These are phyloP conservation scores for Aspergillus ochraceoroseus DNA, from an alignment of 2,329 filamentous ascomycete genomes.

Conservation along the genomic window DNA sequence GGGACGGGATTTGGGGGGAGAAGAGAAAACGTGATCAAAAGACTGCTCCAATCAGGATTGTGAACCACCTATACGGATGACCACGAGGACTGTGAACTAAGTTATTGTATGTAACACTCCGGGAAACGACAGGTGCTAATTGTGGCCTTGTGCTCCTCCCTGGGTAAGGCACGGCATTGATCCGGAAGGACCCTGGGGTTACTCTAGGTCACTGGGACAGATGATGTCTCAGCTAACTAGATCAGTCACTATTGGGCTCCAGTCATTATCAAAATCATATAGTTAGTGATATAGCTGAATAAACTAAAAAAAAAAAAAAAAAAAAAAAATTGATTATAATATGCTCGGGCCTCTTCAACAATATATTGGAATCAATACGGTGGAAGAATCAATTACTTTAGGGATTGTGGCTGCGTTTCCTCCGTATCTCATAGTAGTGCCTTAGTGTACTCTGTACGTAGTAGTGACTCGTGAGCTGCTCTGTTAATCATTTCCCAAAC, in stretches of 20 bases:
- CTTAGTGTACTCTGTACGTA: too few relatives aligned
- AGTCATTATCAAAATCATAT: too few relatives aligned
- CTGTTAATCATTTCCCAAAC: neutral
- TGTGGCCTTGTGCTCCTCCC: conserved; percentile 7
- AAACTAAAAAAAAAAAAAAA: too few relatives aligned
- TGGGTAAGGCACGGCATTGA: conserved; percentile 8
- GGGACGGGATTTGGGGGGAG: neutral
- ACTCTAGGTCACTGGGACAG: neutral
- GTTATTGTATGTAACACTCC: conserved; percentile 17
- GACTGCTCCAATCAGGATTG: conserved; percentile 16
- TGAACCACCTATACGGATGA: conserved; percentile 21
- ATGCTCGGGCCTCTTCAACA: neutral
- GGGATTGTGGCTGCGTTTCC: neutral
- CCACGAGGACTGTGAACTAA: conserved; percentile 20
- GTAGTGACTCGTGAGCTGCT: too few relatives aligned
- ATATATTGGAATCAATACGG: neutral
- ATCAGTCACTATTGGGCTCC: too few relatives aligned
- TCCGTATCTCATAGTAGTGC: too few relatives aligned
- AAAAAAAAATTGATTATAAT: neutral
- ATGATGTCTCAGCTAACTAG: neutral
- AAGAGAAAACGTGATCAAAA: conserved; percentile 18
- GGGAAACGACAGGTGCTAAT: conserved; percentile 3
- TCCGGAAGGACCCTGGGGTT: conserved; percentile 2
- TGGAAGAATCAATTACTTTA: neutral
- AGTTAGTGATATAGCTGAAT: too few relatives aligned